Percentiles rank a stretch among this genome's conserved stretches.
Conservation (phyloP, 1,139 yeast species). For the Blastobotrys malaysiensis region DNA sequence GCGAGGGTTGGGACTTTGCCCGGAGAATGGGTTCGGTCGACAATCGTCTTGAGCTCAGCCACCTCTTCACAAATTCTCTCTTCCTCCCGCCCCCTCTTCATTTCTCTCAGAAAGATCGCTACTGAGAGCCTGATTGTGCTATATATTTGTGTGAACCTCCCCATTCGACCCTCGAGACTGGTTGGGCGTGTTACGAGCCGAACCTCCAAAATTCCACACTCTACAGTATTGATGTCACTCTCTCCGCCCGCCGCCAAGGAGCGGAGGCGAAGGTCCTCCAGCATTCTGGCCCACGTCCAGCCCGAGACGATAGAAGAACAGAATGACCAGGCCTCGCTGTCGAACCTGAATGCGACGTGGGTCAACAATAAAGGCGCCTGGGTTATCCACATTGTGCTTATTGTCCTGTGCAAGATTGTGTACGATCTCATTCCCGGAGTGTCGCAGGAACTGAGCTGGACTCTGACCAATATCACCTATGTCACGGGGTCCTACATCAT, state of each 20-base stretch:
- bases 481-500: conserved; percentile 88
- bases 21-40: background rate
- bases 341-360: conserved; percentile 94
- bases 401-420: conserved; percentile 63
- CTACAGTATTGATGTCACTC: conserved; percentile 6
- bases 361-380: conserved; percentile 88
- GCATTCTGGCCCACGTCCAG: conserved; percentile 73
- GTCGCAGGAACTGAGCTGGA: conserved; percentile 86
- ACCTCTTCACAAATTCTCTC: background rate
- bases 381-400: conserved; percentile 84
- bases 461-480: conserved; percentile 83
- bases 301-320: conserved; percentile 91
- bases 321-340: conserved; percentile 83
- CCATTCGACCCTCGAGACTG: background rate
- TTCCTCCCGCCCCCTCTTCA: background rate
- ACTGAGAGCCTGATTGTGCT: background rate
- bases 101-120: background rate
- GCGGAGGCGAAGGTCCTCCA: conserved; percentile 51
- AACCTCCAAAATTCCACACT: background rate
- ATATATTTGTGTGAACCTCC: no score
- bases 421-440: conserved; percentile 74
- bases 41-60: background rate
- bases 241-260: conserved; percentile 10
- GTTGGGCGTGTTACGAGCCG: background rate
- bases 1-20: background rate